Percentiles rank a stretch among this genome's conserved stretches.
phyloP scores from a whole-genome alignment of 2,329 filamentous ascomycete genomes.

The Diaporthe australafricana region DNA sequence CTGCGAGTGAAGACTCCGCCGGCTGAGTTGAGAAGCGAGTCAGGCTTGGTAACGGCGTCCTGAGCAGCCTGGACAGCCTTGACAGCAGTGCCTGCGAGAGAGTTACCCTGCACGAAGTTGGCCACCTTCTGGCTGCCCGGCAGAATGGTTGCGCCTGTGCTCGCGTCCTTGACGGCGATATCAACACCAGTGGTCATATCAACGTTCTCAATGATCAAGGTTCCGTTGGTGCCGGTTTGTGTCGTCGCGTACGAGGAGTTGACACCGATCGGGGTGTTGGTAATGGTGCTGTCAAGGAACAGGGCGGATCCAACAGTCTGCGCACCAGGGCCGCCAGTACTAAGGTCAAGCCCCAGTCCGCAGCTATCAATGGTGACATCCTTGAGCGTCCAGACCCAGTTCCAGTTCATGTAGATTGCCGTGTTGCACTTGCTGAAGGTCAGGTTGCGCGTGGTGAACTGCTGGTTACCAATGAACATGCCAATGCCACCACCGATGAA shows the following conservation, averaged over 20 bases:
- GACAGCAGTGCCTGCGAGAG: constrained; percentile 56
- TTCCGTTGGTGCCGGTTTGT: constrained; percentile 78
- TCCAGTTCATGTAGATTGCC: constrained; percentile 91
- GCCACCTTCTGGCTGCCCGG: constrained; percentile 75
- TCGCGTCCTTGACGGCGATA: constrained; percentile 72
- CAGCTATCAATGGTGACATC: constrained; percentile 80
- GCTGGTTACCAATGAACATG: constrained; percentile 85
- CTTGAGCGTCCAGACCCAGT: constrained; percentile 89
- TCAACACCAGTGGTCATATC: constrained; percentile 79
- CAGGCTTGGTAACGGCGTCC: constrained; percentile 71
- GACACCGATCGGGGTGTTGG: constrained; percentile 80
- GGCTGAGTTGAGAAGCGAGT: constrained; percentile 69
- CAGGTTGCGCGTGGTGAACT: constrained; percentile 87
- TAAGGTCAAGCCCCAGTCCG: constrained; percentile 83
- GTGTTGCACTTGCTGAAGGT: constrained; percentile 86
- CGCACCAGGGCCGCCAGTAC: constrained; percentile 66
- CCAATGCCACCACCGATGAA: constrained; percentile 87
- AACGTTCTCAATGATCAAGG: constrained; percentile 88
- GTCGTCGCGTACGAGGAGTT: constrained; percentile 76
- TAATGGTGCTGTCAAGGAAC: constrained; percentile 83
- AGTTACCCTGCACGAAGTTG: constrained; percentile 84
- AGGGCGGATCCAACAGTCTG: constrained; percentile 90
- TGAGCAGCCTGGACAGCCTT: constrained; percentile 71
- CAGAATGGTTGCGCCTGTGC: constrained; percentile 71
- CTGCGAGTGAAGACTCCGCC: constrained; percentile 84